phyloP scores from a whole-genome alignment of 1,139 yeast genomes.

The Hyphopichia fennica region DNA sequence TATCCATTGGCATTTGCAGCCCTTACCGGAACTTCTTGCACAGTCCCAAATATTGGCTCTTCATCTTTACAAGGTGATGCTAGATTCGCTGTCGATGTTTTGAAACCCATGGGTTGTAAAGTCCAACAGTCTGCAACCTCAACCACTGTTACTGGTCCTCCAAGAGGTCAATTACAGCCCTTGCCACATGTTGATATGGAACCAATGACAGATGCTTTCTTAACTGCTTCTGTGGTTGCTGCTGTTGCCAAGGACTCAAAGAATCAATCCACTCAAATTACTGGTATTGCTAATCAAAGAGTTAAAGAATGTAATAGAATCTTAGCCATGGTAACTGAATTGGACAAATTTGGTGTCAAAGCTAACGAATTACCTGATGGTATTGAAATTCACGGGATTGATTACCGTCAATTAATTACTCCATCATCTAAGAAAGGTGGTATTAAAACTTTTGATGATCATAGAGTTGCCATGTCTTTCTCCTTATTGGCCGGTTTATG shows the following conservation, averaged over 20 bases:
- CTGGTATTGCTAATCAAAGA: conserved; percentile 97
- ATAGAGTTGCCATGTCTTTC: conserved; percentile 97
- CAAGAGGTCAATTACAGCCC: conserved; percentile 65
- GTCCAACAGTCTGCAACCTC: conserved; percentile 81
- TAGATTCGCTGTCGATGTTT: conserved; percentile 88
- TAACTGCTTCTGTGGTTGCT: conserved; percentile 96
- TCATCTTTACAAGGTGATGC: conserved; percentile 97
- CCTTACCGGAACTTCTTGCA: conserved; percentile 89
- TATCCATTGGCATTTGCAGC: conserved; percentile 98
- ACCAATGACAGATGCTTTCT: conserved; percentile 98
- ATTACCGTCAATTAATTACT: conserved; percentile 43
- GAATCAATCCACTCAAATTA: conserved; percentile 66
- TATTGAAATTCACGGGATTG: conserved; percentile 75
- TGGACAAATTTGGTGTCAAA: conserved; percentile 84
- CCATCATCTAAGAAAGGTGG: conserved; percentile 55
- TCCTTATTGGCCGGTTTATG: conserved; percentile 72
- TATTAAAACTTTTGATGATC: conserved; percentile 85
- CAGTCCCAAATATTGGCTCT: conserved; percentile 92
- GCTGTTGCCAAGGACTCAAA: conserved; percentile 67
- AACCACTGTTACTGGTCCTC: conserved; percentile 91
- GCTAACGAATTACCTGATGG: conserved; percentile 92
- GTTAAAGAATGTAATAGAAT: conserved; percentile 97
- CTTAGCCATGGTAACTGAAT: conserved; percentile 87
- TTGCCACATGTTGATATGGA: conserved; percentile 89
- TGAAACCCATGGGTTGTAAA: conserved; percentile 91